Base-by-base conservation (phyloP, 2,329 filamentous ascomycete species). In the Apiospora pterosperma region DNA sequence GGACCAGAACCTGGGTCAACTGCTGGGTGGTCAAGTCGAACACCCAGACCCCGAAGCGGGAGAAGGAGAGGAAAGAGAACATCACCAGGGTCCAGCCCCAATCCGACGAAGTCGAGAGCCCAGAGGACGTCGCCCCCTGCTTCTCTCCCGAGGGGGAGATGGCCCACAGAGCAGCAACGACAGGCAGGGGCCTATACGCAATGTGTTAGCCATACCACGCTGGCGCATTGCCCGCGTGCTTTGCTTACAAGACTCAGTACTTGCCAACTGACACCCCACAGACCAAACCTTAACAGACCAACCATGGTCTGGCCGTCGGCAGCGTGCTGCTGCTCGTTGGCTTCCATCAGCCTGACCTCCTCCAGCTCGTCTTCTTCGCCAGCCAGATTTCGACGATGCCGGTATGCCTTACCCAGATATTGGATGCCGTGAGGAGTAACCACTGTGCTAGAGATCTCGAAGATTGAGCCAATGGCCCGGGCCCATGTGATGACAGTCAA, bases 401-500 rank as follows among this genome's bases (percentile, higher is more conserved):
- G 71, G 21, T 67, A 63, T 1, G 72, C 70, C 65, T 76, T 77
- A 2, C 72, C 73, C 52, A 79, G 68, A 61, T 75, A 75, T 14
- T 75, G 74, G 72, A 86, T 83, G 5, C 83, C 75, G 19, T 77
- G 71, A 0, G 85, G 84, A 0, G 84, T 84, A 8, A 83, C 74
- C 69, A 84, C 48, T 3, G 48, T 55, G 19, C 48, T 55, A 0
- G 48, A 55, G 48, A 87, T 76, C 68, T 87, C 85, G n/a, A 84
- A 79, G 8, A 80, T 59, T 5, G 83, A 82, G 3, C 83, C 81
- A 21, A 77, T 75, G 7, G 80, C 80, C 39, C 82, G 76, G 64
- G 81, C 79, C 38, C 78, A 69, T 3, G 81, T 85, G 36, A 87
- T 80, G 5, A 78, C 70, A 10, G 80, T 74, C 4, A 84, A 76